A percentile compares a stretch with the other conserved stretches of the same genome.
phyloP scores from a whole-genome alignment of 805 yeast species.

The Candida fluviatilis region DNA sequence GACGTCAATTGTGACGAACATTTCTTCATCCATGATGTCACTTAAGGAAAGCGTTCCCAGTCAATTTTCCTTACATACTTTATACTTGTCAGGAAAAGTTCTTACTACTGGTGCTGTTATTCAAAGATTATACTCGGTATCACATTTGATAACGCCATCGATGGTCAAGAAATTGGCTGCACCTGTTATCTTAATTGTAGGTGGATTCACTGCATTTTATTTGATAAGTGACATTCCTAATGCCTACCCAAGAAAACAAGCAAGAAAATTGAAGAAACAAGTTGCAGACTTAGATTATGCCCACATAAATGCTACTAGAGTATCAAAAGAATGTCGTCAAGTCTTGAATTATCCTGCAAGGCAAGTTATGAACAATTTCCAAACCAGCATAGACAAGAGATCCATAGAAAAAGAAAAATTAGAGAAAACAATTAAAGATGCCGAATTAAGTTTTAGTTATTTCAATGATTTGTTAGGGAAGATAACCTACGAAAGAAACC shows the following conservation, averaged over 20 bases:
- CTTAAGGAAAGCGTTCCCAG: conserved; percentile 31
- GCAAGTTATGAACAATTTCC: conserved; percentile 72
- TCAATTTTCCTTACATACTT: conserved; percentile 37
- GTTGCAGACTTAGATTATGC: conserved; percentile 70
- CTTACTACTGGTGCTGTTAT: conserved; percentile 41
- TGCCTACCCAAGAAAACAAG: conserved; percentile 82
- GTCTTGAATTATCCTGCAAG: conserved; percentile 79
- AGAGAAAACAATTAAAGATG: conserved; percentile 47
- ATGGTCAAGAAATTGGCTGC: conserved; percentile 45
- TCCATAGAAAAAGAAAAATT: conserved; percentile 54
- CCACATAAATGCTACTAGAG: conserved; percentile 70
- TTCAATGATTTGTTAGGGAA: conserved; percentile 48
- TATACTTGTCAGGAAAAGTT: conserved; percentile 36
- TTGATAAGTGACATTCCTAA: conserved; percentile 78
- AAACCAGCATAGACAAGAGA: conserved; percentile 59
- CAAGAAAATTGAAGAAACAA: conserved; percentile 61
- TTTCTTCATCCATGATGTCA: conserved; percentile 27
- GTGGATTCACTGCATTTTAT: conserved; percentile 55
- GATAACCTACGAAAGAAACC: conserved; percentile 38
- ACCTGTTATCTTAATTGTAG: conserved; percentile 49
- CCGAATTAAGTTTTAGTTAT: conserved; percentile 52
- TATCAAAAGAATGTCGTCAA: conserved; percentile 75
- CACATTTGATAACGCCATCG: conserved; percentile 31
- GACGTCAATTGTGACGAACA: conserved; percentile 20
- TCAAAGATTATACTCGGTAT: conserved; percentile 32